Base-by-base conservation (phyloP, 148 eudicot species). In the Chenopodium formosanum region DNA sequence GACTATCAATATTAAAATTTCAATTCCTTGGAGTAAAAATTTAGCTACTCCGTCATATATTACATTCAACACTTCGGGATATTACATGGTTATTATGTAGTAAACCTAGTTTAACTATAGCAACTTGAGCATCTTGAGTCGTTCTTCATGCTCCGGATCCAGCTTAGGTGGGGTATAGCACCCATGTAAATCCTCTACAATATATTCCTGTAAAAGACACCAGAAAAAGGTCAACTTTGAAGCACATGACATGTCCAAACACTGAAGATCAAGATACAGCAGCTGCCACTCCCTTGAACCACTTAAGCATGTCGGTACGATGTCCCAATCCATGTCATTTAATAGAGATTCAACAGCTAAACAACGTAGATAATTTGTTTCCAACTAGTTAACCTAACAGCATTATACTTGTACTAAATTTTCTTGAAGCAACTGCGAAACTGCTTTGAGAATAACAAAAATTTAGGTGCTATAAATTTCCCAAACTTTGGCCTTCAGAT, bases 101-200 rank as follows among this genome's bases (percentile, higher is more conserved):
- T 25, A 25, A 23, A 23, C 11, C 63, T 50, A 12, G 4, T 20
- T 17, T 16, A 50, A 19, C 16, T n/a, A 92, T 75, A 94, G 78
- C 27, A 94, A 91, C 86, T 94, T 92, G 56, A 94, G 92, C 88
- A 88, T 90, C 82, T 88, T 89, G 74, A 94, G 89, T 32, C 91
- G 90, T 63, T 84, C 92, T 88, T 92, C 92, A 29, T 91, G 94
- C 77, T 87, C 93, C 1, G 87, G 79, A 68, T 90, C 90, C 84
- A 92, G 86, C 82, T 91, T 91, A 34, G 97, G 93, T 56, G 94
- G 92, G 66, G 90, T 80, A 77, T 94, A 94, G 70, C 86, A 81
- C 62, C 97, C 97, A 62, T 88, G 88, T 37, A 94, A 86, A 84
- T 92, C 98, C 90, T 90, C 91, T 44, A 94, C 97, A 77, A 92